Percentiles rank a stretch among this genome's conserved stretches.
phyloP scores from a whole-genome alignment of 164 flowering plant genomes.

The Sedum album region DNA sequence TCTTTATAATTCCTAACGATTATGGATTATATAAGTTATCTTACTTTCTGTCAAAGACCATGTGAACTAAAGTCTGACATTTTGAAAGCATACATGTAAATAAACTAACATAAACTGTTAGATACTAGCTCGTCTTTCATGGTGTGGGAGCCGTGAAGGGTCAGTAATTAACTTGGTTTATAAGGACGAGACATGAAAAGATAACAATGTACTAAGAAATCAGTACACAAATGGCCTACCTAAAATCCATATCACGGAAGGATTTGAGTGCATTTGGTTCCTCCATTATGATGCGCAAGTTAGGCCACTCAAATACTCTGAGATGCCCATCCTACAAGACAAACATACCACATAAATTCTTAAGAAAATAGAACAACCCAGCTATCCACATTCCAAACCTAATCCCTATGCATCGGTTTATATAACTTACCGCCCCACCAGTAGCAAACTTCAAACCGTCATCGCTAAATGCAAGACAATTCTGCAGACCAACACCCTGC shows the following conservation, averaged over 20 bases:
- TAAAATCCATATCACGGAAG: slow-evolving; percentile 78
- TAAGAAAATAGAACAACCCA: neutral
- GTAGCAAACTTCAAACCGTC: slow-evolving; percentile 87
- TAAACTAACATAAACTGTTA: neutral
- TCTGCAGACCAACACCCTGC: slow-evolving; percentile 67
- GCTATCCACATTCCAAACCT: neutral
- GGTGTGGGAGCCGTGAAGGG: neutral
- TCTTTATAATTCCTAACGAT: neutral
- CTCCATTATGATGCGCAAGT: slow-evolving; percentile 55
- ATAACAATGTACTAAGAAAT: too few relatives aligned
- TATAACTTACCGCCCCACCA: slow-evolving; percentile 72
- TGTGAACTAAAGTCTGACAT: neutral
- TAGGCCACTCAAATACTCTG: slow-evolving; percentile 89
- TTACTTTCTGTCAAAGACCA: neutral
- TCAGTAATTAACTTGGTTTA: too few relatives aligned
- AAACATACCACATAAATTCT: slow-evolving; percentile 5
- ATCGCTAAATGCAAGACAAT: slow-evolving; percentile 69
- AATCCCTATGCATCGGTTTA: too few relatives aligned
- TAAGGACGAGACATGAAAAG: too few relatives aligned
- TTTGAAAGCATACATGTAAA: neutral
- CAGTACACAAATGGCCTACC: slow-evolving; percentile 28
- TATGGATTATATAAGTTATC: neutral
- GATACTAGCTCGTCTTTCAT: neutral
- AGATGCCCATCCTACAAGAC: slow-evolving; percentile 78
- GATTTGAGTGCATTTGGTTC: slow-evolving; percentile 86